These are phyloP conservation scores for Leccinum brunneo-olivaceum DNA, from an alignment of 1,284 basidiomycete species.

Conservation along the genomic window DNA sequence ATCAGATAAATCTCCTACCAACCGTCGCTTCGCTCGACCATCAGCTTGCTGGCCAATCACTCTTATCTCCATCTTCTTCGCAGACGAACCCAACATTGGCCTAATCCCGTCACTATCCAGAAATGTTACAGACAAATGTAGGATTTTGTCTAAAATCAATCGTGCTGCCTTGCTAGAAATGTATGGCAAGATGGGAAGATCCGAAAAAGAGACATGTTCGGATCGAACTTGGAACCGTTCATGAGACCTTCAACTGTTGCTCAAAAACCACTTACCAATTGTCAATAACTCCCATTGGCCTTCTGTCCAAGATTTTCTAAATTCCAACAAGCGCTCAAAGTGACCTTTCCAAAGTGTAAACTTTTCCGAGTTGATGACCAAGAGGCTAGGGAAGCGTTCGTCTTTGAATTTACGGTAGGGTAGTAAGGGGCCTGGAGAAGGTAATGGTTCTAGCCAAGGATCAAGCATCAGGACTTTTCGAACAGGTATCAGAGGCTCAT, in stretches of 20 bases:
- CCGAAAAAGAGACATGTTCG: conserved; percentile 53
- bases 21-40: conserved; percentile 39
- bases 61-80: conserved; percentile 39
- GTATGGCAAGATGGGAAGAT: conserved; percentile 44
- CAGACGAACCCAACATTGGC: conserved; percentile 26
- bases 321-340: conserved; percentile 48
- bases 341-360: conserved; percentile 74
- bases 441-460: conserved; percentile 74
- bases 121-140: conserved; percentile 42
- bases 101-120: conserved; percentile 38
- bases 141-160: conserved; percentile 37
- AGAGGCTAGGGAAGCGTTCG: conserved; percentile 33
- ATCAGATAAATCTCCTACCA: conserved; percentile 46
- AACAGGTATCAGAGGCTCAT: conserved; percentile 42
- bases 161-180: conserved; percentile 32
- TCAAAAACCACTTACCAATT: conserved; percentile 32
- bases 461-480: conserved; percentile 57
- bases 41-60: conserved; percentile 38
- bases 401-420: conserved; percentile 10
- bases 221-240: conserved; percentile 36
- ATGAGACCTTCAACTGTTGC: not conserved
- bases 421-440: conserved; percentile 46
- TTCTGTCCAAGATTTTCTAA: conserved; percentile 49
- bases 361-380: conserved; percentile 66
- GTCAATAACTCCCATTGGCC: conserved; percentile 41